Evolutionary conservation across 2,329 filamentous ascomycete species (phyloP).

Genomic region (Amesomyces nigricolor): DNA sequence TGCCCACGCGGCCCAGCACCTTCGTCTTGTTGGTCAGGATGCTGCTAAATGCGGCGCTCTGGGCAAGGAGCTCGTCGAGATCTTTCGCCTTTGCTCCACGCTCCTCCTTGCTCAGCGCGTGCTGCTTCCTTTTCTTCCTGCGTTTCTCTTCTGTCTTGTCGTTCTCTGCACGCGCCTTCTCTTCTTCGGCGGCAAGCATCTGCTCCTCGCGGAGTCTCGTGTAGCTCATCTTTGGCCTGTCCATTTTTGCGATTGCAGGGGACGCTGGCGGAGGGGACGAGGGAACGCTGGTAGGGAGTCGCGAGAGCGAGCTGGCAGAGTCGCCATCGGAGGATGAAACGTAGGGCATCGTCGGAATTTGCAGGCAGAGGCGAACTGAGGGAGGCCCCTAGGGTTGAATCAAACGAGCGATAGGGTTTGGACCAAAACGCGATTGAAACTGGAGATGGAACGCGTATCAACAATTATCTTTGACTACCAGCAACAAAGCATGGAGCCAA

Average conservation of each 20-base stretch:
- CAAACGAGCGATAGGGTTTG: not conserved
- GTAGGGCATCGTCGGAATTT: conserved; percentile 5
- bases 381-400: too few relatives aligned
- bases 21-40: conserved; percentile 60
- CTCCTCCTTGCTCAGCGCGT: conserved; percentile 46
- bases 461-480: too few relatives aligned
- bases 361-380: too few relatives aligned
- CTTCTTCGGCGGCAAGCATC: conserved; percentile 38
- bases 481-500: not conserved
- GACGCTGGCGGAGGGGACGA: conserved; percentile 34
- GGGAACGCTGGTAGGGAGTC: conserved; percentile 32
- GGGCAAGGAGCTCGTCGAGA: conserved; percentile 52
- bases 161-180: conserved; percentile 43
- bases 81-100: conserved; percentile 54
- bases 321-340: conserved; percentile 11
- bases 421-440: not conserved
- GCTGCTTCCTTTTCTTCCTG: conserved; percentile 43
- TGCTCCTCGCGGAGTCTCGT: conserved; percentile 25
- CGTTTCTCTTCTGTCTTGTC: conserved; percentile 44
- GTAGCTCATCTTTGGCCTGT: conserved; percentile 24
- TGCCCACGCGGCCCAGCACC: conserved; percentile 56
- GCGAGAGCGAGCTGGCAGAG: conserved; percentile 25
- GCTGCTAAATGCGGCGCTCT: conserved; percentile 56
- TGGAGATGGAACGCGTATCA: too few relatives aligned
- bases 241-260: conserved; percentile 16